phyloP scores from a whole-genome alignment of 106 monocot genomes.

The Platanthera zijinensis region DNA sequence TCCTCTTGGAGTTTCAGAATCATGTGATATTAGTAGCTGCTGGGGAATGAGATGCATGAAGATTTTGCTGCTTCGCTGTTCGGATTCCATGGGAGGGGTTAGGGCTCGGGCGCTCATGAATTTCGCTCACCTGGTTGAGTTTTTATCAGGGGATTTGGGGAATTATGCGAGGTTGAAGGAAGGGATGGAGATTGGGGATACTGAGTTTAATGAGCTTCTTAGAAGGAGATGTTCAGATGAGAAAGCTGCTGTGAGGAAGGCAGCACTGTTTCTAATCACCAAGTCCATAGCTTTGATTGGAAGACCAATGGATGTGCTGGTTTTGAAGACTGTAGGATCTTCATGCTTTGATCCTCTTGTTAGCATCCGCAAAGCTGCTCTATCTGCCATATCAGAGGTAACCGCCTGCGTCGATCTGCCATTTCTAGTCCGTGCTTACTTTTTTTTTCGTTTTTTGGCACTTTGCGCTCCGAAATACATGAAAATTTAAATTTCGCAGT shows the following conservation, averaged over 20 bases:
- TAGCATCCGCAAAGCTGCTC: slow-evolving; percentile 86
- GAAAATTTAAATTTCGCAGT: too few relatives aligned
- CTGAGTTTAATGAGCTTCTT: slow-evolving; percentile 39
- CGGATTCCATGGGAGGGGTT: slow-evolving; percentile 47
- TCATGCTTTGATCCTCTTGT: slow-evolving; percentile 91
- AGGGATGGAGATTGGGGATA: slow-evolving; percentile 17
- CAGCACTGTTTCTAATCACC: slow-evolving; percentile 57
- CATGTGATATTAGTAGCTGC: neutral
- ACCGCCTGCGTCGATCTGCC: neutral
- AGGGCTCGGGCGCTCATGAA: slow-evolving; percentile 79
- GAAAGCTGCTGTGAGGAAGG: slow-evolving; percentile 92
- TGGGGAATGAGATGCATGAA: slow-evolving; percentile 52
- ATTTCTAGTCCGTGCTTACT: neutral
- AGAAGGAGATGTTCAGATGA: slow-evolving; percentile 72
- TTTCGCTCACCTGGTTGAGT: slow-evolving; percentile 43
- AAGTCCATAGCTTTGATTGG: slow-evolving; percentile 53
- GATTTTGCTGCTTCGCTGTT: slow-evolving; percentile 52
- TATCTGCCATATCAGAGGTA: slow-evolving; percentile 83
- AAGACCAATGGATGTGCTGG: slow-evolving; percentile 39
- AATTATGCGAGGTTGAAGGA: slow-evolving; percentile 27
- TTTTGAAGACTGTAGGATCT: slow-evolving; percentile 50
- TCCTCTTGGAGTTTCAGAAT: slow-evolving; percentile 19
- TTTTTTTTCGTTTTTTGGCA: neutral
- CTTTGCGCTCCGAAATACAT: neutral
- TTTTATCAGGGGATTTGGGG: slow-evolving; percentile 27